Evolutionary conservation across 192 early-diverging fungal genomes (phyloP), one percentile per base, ranked within the genome.

Genomic region (Coemansia sp.): DNA sequence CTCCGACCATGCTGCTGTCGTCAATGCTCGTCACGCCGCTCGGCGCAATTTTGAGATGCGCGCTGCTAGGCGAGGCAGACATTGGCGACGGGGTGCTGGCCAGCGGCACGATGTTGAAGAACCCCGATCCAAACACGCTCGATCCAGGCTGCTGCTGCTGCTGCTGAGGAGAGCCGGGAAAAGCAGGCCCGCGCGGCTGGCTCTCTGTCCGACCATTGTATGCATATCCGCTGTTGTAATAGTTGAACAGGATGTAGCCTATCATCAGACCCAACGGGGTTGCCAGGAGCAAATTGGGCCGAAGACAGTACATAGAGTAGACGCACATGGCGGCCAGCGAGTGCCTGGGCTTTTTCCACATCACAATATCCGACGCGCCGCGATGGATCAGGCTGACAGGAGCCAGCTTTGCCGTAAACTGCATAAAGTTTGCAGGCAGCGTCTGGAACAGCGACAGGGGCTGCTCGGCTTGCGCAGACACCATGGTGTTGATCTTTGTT

Each of bases 381-480:
- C 64, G 69, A 11, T 72, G 68, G 27, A 75, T 39, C 19, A 75
- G 18, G 24, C 60, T 64, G 25, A 81, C 10, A 14, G 78, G 73
- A 3, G 72, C 78, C 49, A 75, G 62, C 47, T 81, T 81, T 24
- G 78, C 78, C 10, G 73, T 75, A 35, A 81, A 81, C 69, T 81
- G 72, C 69, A 81, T 81, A 69, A 81, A 75, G 58, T 81, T 81
- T 28, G 72, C 64, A 0, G 78, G 78, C 57, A 81, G 69, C 50
- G 78, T 81, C 30, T 74, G 73, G 25, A 74, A 74, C 65, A 81
- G 60, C 62, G 78, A 81, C 32, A 81, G 55, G 18, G 78, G 78
- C 73, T 74, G 78, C 39, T 81, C 73, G 19, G 78, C 46, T 32
- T 75, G 72, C 11, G 54, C 60, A 23, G 73, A 75, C 1, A 72